Percentiles rank a stretch among this genome's conserved stretches.
Conservation (phyloP, 108 stramenopile species). For the Mayamaea pseudoterrestris region DNA sequence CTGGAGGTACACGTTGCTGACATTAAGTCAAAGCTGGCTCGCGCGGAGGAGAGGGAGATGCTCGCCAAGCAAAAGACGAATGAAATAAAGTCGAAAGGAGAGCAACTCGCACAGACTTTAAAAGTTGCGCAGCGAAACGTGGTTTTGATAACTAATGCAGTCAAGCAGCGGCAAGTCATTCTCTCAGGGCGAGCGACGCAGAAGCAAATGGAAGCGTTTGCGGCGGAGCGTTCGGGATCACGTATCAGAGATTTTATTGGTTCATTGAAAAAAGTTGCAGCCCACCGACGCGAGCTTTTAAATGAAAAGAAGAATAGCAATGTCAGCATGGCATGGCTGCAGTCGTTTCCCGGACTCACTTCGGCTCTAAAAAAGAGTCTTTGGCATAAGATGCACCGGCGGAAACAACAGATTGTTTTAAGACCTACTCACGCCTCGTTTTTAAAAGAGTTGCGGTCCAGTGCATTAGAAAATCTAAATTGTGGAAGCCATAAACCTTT, state of each 20-base stretch:
- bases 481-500: too few relatives aligned
- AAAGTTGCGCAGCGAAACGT: conserved; percentile 1
- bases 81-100: conserved; percentile 12
- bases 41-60: conserved; percentile 13
- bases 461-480: too few relatives aligned
- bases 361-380: conserved; percentile 24
- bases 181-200: too few relatives aligned
- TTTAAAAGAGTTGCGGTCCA: conserved; percentile 10
- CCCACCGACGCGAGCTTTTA: conserved; percentile 24
- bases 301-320: conserved; percentile 24
- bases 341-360: conserved; percentile 21
- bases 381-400: conserved; percentile 39
- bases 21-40: conserved; percentile 17
- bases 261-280: conserved; percentile 20
- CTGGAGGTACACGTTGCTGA: conserved; percentile 10
- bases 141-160: too few relatives aligned
- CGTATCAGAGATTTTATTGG: conserved; percentile 23
- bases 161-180: too few relatives aligned
- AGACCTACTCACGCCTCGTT: conserved; percentile 20
- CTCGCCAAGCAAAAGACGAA: conserved; percentile 4
- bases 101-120: conserved; percentile 9
- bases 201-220: too few relatives aligned
- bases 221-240: too few relatives aligned
- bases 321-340: conserved; percentile 23
- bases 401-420: conserved; percentile 35